Evolutionary conservation across 1,139 yeast genomes (phyloP), one percentile per base, ranked within the genome.

Genomic region (Tardiomyces blankii): DNA sequence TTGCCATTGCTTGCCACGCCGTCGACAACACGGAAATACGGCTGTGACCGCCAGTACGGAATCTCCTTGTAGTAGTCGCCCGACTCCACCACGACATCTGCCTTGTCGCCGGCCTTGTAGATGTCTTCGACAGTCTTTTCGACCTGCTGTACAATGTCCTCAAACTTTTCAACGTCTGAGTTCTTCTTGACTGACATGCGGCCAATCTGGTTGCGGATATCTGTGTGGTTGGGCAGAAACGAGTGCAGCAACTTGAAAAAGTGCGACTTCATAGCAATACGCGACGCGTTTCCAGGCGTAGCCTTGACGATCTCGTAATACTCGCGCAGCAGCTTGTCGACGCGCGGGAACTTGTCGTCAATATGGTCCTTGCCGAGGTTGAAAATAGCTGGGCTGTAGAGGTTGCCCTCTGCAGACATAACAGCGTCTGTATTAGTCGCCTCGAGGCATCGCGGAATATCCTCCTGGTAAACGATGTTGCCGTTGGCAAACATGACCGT

Each of bases 41-140:
- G 98, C 65, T 91, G 98, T 53, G 95, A 80, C 55, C 98, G 74
- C 97, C 98, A 91, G 63, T 83, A 89, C 2, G 98, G 98, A n/a
- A 91, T 77, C 6, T 73, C 74, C 61, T 79, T 79, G 62, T 91
- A 91, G 18, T 72, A 56, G 1, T 94, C 95, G 44, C 95, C 95
- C 88, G 94, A 83, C 32, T 68, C 70, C 0, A 65, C 66, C 0
- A 82, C 71, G 1, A 62, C 65, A 55, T 85, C 95, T 14, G 56
- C 50, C 11, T 64, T 64, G 16, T 74, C 74, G 11, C 68, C 68
- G 42, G 72, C 67, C 12, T 64, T 58, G 51, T 71, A 80, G 7
- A 87, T 77, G 14, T 73, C 69, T 0, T 59, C 67, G 0, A 89
- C 95, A 2, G 75, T 67, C 5, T 61, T 61, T 59, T 89, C 96